Evolutionary conservation across 2,329 filamentous ascomycete genomes (phyloP), one percentile per base, ranked within the genome.

Genomic region (Sclerotinia sclerotiorum): DNA sequence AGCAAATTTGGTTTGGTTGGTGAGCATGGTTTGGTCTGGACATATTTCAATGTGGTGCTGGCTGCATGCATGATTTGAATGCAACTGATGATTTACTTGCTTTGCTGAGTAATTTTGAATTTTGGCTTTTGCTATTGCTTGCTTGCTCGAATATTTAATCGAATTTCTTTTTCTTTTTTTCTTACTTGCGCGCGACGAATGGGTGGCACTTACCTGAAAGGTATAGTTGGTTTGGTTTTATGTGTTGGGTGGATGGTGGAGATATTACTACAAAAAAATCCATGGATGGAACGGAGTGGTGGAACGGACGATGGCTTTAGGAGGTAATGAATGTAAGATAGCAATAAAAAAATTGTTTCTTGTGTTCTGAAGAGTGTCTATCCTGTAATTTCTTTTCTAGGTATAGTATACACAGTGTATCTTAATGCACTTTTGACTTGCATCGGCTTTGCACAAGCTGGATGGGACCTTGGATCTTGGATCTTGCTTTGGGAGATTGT

Each of bases 11-110:
- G 60, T 51, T 51, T 51, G 60, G 46, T 21, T 39, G 46, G 46
- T 63, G 60, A 63, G 46, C 60, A 63, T 63, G 46, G n/a, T 42
- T 17, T 63, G 32, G 60, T 51, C 60, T 63, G 60, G 46, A 63
- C n/a, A 39, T 0, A 19, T 46, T 49, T 62, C 29, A 29, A 62
- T 27, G n/a, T 62, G 46, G 46, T 63, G 60, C 60, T 51, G 46
- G 46, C 29, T 51, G 46, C 60, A 42, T 51, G 60, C 60, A 63
- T 63, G 60, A 51, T 48, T 63, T 63, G 60, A 63, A 51, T 17
- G 29, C 46, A 27, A 63, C 46, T 39, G 46, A 63, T 62, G 60
- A 62, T 32, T 63, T 51, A 27, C 58, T 51, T 62, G 60, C 60
- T 60, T 42, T 63, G 60, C 60, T 52, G 60, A 42, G 60, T 63